These are phyloP conservation scores for Schizochytrium sp. DNA, from an alignment of 108 stramenopile genomes.

Conservation along the genomic window DNA sequence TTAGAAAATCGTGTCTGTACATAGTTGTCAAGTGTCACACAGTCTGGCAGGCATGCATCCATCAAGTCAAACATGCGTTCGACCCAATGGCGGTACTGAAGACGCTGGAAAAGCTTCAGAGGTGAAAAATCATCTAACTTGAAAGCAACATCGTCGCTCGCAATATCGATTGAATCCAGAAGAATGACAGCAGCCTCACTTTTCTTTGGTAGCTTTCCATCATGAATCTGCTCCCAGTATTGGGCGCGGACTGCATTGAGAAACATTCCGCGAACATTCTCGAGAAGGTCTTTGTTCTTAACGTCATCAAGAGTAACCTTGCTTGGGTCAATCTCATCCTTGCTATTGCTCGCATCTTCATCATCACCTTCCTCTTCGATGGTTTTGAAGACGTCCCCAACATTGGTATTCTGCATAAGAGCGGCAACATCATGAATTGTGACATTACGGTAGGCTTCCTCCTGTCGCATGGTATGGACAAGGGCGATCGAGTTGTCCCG, in stretches of 20 bases:
- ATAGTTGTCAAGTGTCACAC: slow-evolving; percentile 40
- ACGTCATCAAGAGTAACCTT: too few species aligned
- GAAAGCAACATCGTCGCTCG: background rate
- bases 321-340: background rate
- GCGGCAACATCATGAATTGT: background rate
- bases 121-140: slow-evolving; percentile 45
- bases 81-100: background rate
- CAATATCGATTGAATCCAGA: slow-evolving; percentile 51
- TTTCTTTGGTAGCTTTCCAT: slow-evolving; percentile 24
- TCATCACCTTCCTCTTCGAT: background rate
- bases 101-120: background rate
- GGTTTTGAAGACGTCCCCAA: background rate
- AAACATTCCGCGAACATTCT: background rate
- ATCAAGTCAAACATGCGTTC: background rate
- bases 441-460: background rate
- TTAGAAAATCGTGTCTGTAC: background rate
- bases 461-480: background rate
- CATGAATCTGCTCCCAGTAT: slow-evolving; percentile 53
- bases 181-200: slow-evolving; percentile 28
- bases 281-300: background rate
- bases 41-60: slow-evolving; percentile 29
- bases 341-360: background rate
- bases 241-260: slow-evolving; percentile 33
- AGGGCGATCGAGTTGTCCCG: background rate
- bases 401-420: background rate